Conservation (phyloP, 1,284 basidiomycete species). For the Ustilago vetiveriae region DNA sequence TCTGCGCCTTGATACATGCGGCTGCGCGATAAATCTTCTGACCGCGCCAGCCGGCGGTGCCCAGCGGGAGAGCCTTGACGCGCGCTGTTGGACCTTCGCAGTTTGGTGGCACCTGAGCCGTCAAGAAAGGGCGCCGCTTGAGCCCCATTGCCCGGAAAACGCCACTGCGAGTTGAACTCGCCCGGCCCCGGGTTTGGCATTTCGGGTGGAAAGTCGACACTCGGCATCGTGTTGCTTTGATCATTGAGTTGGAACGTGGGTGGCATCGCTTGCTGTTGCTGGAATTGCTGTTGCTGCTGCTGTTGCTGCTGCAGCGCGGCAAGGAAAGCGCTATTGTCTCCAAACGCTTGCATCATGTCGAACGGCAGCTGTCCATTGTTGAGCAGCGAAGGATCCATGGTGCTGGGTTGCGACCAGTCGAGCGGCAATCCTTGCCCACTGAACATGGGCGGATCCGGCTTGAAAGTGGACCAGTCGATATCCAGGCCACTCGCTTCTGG, state of each 20-base stretch:
- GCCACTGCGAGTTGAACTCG: constrained; percentile 43
- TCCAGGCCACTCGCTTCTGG: constrained; percentile 7
- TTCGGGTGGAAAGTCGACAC: constrained; percentile 16
- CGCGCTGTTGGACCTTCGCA: constrained; percentile 34
- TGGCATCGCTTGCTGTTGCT: constrained; percentile 24
- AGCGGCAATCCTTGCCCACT: constrained; percentile 2
- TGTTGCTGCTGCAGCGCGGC: constrained; percentile 23
- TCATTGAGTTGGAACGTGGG: constrained; percentile 38
- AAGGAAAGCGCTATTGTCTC: constrained; percentile 6
- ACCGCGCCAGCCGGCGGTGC: constrained; percentile 49
- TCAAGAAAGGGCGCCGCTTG: constrained; percentile 5
- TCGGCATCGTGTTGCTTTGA: constrained; percentile 21
- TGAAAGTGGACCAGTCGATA: constrained; percentile 30
- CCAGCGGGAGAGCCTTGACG: constrained; percentile 25
- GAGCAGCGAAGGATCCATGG: constrained; percentile 46
- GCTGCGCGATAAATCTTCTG: constrained; percentile 53
- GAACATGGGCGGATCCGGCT: constrained; percentile 11
- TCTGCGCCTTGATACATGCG: constrained; percentile 42
- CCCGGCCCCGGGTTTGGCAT: constrained; percentile 9
- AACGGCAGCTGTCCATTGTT: constrained; percentile 7
- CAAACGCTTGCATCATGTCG: constrained; percentile 15
- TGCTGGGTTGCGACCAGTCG: constrained; percentile 20
- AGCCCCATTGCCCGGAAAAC: constrained; percentile 24
- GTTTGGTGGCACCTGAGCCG: constrained; percentile 3
- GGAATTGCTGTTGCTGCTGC: constrained; percentile 15